Evolutionary conservation across 257 asterid genomes (phyloP).

Genomic region (Jaltomata sinuosa): DNA sequence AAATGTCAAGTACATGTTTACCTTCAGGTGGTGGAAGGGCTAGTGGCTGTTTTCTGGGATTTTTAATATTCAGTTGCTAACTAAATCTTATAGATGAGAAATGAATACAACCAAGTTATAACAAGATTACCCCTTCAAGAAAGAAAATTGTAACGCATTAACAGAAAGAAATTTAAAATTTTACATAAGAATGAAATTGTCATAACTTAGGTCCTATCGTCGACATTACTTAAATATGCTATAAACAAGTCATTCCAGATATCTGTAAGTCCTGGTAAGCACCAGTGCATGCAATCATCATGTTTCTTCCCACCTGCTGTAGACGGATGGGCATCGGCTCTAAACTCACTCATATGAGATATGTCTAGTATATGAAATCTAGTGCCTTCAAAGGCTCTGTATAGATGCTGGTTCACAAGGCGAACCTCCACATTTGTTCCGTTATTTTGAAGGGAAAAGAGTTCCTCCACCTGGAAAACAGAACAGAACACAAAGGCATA

Average conservation of each 20-base stretch:
- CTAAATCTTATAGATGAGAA: neutral
- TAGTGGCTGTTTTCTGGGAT: neutral
- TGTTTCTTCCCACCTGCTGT: conserved; percentile 77
- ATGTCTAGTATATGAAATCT: conserved; percentile 52
- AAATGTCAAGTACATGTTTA: neutral
- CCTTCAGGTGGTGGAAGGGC: neutral
- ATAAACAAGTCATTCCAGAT: conserved; percentile 83
- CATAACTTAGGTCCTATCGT: conserved; percentile 10
- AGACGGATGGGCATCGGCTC: conserved; percentile 94
- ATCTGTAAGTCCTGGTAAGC: conserved; percentile 90
- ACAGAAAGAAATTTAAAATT: neutral
- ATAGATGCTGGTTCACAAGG: conserved; percentile 65
- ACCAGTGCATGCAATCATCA: conserved; percentile 98
- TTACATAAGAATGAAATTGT: neutral
- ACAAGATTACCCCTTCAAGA: neutral
- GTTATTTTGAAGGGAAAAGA: conserved; percentile 50
- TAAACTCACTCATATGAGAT: conserved; percentile 62
- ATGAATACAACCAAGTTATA: neutral
- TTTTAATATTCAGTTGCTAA: neutral
- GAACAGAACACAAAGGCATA: neutral
- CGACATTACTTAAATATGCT: conserved; percentile 34
- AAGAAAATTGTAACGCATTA: neutral
- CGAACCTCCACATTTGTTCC: conserved; percentile 88
- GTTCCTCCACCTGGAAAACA: conserved; percentile 54
- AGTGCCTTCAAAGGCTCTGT: conserved; percentile 46